phyloP scores from a whole-genome alignment of 2,329 filamentous ascomycete species.

The Eutypa lata region DNA sequence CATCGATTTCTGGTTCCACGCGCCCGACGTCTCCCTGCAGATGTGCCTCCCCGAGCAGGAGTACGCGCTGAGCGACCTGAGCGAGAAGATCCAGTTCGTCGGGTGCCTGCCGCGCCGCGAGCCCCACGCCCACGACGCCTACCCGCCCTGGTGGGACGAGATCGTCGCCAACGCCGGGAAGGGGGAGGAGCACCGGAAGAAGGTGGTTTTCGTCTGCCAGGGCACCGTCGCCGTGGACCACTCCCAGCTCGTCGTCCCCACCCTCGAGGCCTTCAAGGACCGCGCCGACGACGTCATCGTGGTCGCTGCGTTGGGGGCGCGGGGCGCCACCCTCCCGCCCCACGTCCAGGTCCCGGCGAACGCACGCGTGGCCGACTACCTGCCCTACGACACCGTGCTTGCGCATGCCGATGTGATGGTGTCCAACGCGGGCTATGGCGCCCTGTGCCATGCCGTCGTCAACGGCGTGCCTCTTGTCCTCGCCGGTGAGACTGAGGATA shows the following conservation, averaged over 20 bases:
- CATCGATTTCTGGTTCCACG: conserved; percentile 25
- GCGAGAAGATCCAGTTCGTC: conserved; percentile 37
- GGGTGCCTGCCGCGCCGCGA: conserved; percentile 37
- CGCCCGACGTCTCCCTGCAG: conserved; percentile 33
- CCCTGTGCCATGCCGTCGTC: conserved; percentile 33
- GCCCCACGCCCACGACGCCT: conserved; percentile 23
- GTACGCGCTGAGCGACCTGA: conserved; percentile 32
- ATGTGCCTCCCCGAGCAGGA: conserved; percentile 33
- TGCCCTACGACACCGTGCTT: conserved; percentile 46
- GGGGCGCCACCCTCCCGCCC: conserved; percentile 24
- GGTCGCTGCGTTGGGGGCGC: conserved; percentile 30
- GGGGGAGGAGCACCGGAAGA: conserved; percentile 22
- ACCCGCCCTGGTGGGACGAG: conserved; percentile 44
- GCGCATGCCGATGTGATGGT: conserved; percentile 30
- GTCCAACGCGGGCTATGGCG: conserved; percentile 14
- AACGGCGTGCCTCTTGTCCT: conserved; percentile 15
- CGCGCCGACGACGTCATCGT: conserved; percentile 36
- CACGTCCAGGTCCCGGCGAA: conserved; percentile 35
- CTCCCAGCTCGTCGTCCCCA: conserved; percentile 41
- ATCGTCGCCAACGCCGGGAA: conserved; percentile 30
- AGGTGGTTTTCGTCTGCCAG: conserved; percentile 44
- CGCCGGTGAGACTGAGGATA: conserved; percentile 14
- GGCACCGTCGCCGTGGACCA: conserved; percentile 41
- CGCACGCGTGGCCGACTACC: conserved; percentile 41
- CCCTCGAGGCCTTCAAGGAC: conserved; percentile 38